Base-by-base conservation (phyloP, 2,329 filamentous ascomycete genomes). In the Zymoseptoria tritici region DNA sequence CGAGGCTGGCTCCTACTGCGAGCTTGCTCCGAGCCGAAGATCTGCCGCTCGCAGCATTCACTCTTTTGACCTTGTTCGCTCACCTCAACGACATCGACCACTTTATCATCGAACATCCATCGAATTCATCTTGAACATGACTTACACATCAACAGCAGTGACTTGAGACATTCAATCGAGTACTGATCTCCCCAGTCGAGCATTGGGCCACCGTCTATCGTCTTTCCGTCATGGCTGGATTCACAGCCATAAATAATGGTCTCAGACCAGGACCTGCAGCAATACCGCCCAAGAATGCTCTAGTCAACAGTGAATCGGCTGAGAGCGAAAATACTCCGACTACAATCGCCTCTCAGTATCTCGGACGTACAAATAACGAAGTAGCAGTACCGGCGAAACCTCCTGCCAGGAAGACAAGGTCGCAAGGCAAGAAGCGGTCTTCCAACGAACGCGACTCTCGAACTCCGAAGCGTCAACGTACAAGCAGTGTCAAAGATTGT, bases 171-270 rank as follows among this genome's bases (percentile, higher is more conserved):
- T 16, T n/a, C 13, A 7, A 11, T 9, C 13, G 36, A n/a, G 16
- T n/a, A 4, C 16, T 2, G 16, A 46, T 16, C 4, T 46, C 16
- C 5, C n/a, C 36, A n/a, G 3, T 46, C 5, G 36, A 46, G 36
- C 36, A 46, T 13, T 7, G 16, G 7, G 3, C 16, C 36, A n/a
- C 16, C 36, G 36, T 46, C 13, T 7, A 16, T n/a, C 36, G 13
- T 46, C 13, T n/a, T 19, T 49, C 50, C 52, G 31, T 13, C 26
- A 63, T 54, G 53, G 54, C 52, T 26, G 62, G 56, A 19, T 68
- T 68, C 57, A 68, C 66, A 11, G 52, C 66, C 42, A 68, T 67
- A 59, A 67, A 67, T 49, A 29, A 46, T 46, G 36, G 36, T 46
- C 36, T 13, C 36, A 46, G 36, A 16, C 36, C 36, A 46, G 36